Evolutionary conservation across 768 basidiomycete genomes (phyloP), one percentile per base, ranked within the genome.

Genomic region (Suillus cothurnatus): DNA sequence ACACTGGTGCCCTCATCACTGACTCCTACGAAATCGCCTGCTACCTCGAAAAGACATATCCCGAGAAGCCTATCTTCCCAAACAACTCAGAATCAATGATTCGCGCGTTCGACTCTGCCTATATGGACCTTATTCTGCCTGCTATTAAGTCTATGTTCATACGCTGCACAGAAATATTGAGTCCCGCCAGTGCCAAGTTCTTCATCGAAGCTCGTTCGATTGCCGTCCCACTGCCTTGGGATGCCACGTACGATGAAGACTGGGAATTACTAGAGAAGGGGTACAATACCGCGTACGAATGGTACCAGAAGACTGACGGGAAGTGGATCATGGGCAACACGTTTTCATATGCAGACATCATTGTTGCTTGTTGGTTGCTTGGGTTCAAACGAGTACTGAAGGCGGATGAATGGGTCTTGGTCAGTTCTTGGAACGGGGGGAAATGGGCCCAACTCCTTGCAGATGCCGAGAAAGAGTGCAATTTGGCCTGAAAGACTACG

Each of bases 151-250:
- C 68, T 17, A 61, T 69, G 61, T 5, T 73, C 58, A 39, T 77
- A 34, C 74, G 75, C 23, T 36, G 68, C 1, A 67, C 71, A 15
- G 53, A 71, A n/a, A 66, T 74, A 45, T 66, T 85, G 64, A 77
- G 73, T 34, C 72, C 76, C 6, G 67, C 64, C 49, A 83, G 82
- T 64, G 64, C 66, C 45, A 74, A 71, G 31, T 80, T 79, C 70
- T 86, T 82, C 66, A 68, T 79, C n/a, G 58, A 64, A 23, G 81
- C 79, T 6, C 71, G 81, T 39, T 76, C 78, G 62, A 64, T 19
- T 2, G n/a, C 7, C 2, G 73, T 79, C 53, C 81, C 80, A 6
- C 73, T 66, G 53, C 70, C 71, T n/a, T 65, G 86, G 59, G 81
- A 83, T 36, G 77, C 79, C 15, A 71, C 64, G 59, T 70, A 77